Evolutionary conservation across 192 early-diverging fungal species (phyloP), one percentile per base, ranked within the genome.

Genomic region (Coemansia pectinata): DNA sequence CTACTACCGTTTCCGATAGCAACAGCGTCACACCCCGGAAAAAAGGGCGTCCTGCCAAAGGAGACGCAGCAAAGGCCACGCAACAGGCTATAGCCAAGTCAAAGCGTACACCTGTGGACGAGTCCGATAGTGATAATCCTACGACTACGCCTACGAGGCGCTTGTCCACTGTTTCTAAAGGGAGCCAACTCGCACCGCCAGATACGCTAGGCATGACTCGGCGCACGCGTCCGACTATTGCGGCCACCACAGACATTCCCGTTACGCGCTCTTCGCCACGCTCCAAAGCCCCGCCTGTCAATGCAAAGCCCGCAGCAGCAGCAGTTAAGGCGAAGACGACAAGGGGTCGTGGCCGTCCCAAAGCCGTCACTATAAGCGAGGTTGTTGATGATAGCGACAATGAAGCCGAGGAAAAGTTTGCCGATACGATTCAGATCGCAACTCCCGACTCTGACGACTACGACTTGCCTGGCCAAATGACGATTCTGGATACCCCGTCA

Each of bases 191-290:
- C n/a, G 66, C 63, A 15, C 76, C 76, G 62, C 76, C 76, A 4
- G 76, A 78, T 44, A 78, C 76, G 4, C 31, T 72, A 8, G 62
- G 61, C 19, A 52, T 69, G 9, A 27, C 55, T 36, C 59, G 71
- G 48, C 76, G 76, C 57, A 65, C 53, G 12, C 76, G 76, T 36
- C 36, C 53, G 15, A 31, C 33, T 31, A 55, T 34, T 21, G 21
- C 68, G 7, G 55, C 62, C 27, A 34, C 60, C 11, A 14, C 17
- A 33, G 55, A 25, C 17, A 58, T 31, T n/a, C 29, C 55, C n/a
- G 40, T 12, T 36, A 41, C 17, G 61, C 40, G 29, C 47, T 50
- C 47, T 19, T 50, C 47, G 19, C 19, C 47, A n/a, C 47, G 47
- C 19, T 50, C 47, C n/a, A 50, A 50, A 50, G 19, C 19, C 47